Evolutionary conservation across 345 rosid species (phyloP).

Genomic region (Durio zibethinus): DNA sequence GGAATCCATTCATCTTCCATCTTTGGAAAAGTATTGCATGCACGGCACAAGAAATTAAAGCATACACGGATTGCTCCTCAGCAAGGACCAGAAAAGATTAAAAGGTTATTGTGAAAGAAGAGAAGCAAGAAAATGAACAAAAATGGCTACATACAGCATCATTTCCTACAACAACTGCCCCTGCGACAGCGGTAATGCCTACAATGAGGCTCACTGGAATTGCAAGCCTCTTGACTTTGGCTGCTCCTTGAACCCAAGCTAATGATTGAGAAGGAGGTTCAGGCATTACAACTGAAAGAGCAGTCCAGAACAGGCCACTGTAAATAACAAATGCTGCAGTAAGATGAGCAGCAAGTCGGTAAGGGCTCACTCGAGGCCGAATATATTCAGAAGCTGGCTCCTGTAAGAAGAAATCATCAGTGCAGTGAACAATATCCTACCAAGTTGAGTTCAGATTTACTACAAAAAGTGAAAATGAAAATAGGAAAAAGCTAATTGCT

Average conservation of each 20-base stretch:
- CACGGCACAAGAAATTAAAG: slow-evolving; percentile 57
- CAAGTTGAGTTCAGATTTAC: background rate
- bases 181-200: slow-evolving; percentile 83
- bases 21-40: slow-evolving; percentile 86
- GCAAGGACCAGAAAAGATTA: background rate
- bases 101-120: background rate
- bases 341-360: slow-evolving; percentile 90
- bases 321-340: slow-evolving; percentile 93
- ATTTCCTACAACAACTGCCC: slow-evolving; percentile 97
- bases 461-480: background rate
- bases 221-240: slow-evolving; percentile 76
- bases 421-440: slow-evolving; percentile 11
- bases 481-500: background rate
- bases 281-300: slow-evolving; percentile 86
- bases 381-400: slow-evolving; percentile 84
- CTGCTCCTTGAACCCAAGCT: slow-evolving; percentile 80
- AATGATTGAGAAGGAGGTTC: slow-evolving; percentile 91
- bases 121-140: background rate
- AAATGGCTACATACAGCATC: slow-evolving; percentile 63
- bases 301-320: slow-evolving; percentile 91
- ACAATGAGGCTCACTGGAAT: slow-evolving; percentile 80
- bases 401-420: slow-evolving; percentile 34
- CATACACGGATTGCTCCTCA: background rate
- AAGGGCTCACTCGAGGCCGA: slow-evolving; percentile 94
- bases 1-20: slow-evolving; percentile 96